Evolutionary conservation across 148 eudicot species (phyloP).

Genomic region (Linanthus parryae): DNA sequence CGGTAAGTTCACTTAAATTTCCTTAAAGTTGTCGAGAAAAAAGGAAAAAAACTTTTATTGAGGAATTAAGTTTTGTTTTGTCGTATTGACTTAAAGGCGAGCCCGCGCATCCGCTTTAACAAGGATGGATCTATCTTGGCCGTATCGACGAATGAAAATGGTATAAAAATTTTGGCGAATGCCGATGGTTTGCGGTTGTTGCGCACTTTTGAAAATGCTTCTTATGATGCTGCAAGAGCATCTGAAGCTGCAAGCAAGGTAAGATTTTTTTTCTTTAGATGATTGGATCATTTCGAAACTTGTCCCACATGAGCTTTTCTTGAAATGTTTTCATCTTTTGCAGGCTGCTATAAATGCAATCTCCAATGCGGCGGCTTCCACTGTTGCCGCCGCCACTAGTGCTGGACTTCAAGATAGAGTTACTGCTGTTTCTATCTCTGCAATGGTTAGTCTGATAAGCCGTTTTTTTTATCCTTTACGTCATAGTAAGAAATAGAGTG

Average conservation of each 20-base stretch:
- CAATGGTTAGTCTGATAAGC: conserved; percentile 36
- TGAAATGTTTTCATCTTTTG: conserved; percentile 14
- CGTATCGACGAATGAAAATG: conserved; percentile 70
- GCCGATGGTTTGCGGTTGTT: conserved; percentile 56
- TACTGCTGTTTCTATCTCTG: conserved; percentile 42
- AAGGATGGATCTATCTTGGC: conserved; percentile 85
- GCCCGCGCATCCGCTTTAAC: conserved; percentile 84
- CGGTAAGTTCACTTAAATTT: conserved; percentile 32
- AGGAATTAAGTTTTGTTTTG: not conserved
- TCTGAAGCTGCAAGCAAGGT: conserved; percentile 63
- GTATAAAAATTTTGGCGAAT: conserved; percentile 76
- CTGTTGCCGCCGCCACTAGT: conserved; percentile 45
- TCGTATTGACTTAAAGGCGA: conserved; percentile 41
- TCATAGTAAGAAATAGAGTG: no score
- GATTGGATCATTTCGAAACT: not conserved
- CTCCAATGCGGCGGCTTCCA: conserved; percentile 46
- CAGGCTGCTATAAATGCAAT: conserved; percentile 59
- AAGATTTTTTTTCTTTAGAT: conserved; percentile 1
- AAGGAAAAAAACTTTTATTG: no score
- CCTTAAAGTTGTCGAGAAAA: not conserved
- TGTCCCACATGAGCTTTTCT: not conserved
- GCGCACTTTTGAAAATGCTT: conserved; percentile 47
- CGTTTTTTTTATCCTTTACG: conserved; percentile 2
- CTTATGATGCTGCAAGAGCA: conserved; percentile 58
- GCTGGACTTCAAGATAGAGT: conserved; percentile 55